phyloP scores from a whole-genome alignment of 2,329 filamentous ascomycete species.

The Tolypocladium pustulatum region DNA sequence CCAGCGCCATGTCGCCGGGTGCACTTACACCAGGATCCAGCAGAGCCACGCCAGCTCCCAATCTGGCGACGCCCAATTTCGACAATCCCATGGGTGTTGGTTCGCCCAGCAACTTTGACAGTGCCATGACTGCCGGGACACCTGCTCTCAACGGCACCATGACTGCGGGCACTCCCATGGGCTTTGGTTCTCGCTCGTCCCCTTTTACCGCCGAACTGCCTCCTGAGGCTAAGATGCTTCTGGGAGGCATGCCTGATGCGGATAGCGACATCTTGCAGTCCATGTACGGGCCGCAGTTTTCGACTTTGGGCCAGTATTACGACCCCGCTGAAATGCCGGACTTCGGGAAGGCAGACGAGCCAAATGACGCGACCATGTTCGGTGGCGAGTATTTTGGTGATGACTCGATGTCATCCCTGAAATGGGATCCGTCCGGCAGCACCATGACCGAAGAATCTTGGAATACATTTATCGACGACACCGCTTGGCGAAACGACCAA shows the following conservation, averaged over 20 bases:
- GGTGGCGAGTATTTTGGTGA: neutral
- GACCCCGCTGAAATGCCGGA: neutral
- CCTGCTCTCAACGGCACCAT: neutral
- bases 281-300: slow-evolving; percentile 1
- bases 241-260: slow-evolving; percentile 17
- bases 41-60: neutral
- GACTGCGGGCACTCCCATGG: slow-evolving; percentile 2
- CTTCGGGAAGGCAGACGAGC: neutral
- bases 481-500: slow-evolving; percentile 18
- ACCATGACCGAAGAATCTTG: slow-evolving; percentile 16
- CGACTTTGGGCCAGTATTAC: too few species aligned
- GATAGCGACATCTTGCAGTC: slow-evolving; percentile 11
- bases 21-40: neutral
- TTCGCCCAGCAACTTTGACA: neutral
- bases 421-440: slow-evolving; percentile 3
- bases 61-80: neutral
- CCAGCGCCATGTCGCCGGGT: neutral
- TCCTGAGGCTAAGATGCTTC: slow-evolving; percentile 30
- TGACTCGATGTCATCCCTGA: neutral
- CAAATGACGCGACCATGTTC: too few species aligned
- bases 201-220: slow-evolving; percentile 32
- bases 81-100: neutral
- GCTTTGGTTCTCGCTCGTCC: slow-evolving; percentile 15
- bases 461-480: slow-evolving; percentile 20
- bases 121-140: neutral